Evolutionary conservation across 768 basidiomycete species (phyloP).

Genomic region (Chalciporus pseudorubinellus): DNA sequence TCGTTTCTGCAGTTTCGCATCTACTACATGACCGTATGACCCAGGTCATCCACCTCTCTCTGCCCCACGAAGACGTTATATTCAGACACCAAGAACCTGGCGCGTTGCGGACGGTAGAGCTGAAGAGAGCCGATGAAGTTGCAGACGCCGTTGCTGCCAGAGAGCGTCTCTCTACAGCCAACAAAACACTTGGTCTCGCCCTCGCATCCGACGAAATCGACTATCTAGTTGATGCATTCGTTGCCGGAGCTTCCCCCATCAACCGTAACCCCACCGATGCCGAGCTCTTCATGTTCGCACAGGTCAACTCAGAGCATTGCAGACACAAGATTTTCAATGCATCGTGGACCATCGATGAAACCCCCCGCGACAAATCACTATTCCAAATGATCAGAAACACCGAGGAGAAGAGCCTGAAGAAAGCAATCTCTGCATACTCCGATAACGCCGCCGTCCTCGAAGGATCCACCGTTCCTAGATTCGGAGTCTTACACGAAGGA

Average conservation of each 20-base stretch:
- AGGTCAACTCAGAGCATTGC: constrained; percentile 99
- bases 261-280: constrained; percentile 91
- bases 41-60: constrained; percentile 60
- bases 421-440: constrained; percentile 95
- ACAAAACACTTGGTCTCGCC: constrained; percentile 85
- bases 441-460: constrained; percentile 96
- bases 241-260: constrained; percentile 63
- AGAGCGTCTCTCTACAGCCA: constrained; percentile 69
- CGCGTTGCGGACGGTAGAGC: constrained; percentile 69
- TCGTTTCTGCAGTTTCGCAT: constrained; percentile 57
- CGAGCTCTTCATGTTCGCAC: constrained; percentile 99
- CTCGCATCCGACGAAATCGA: constrained; percentile 86
- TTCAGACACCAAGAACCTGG: constrained; percentile 63
- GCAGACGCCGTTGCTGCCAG: constrained; percentile 44
- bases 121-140: constrained; percentile 34
- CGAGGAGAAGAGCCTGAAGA: constrained; percentile 66
- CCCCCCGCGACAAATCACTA: constrained; percentile 63
- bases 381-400: constrained; percentile 99
- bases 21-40: constrained; percentile 97
- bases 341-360: constrained; percentile 85
- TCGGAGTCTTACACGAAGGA: constrained; percentile 48
- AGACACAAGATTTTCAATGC: constrained; percentile 99
- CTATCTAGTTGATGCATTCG: constrained; percentile 88
- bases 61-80: constrained; percentile 56
- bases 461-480: constrained; percentile 67